phyloP scores from a whole-genome alignment of 345 rosid species.

The Lumnitzera littorea region DNA sequence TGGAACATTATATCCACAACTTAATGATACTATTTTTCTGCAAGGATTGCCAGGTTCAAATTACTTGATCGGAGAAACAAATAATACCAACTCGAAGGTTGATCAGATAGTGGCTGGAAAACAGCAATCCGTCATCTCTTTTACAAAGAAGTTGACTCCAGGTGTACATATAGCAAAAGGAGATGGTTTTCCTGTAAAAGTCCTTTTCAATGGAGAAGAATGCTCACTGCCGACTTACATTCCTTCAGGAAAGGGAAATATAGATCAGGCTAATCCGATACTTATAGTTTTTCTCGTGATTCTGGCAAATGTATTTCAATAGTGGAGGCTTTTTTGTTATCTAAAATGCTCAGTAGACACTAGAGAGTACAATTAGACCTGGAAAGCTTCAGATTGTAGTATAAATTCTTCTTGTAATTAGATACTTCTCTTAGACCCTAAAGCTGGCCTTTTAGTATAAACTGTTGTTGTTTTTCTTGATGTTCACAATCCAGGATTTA shows the following conservation, averaged over 20 bases:
- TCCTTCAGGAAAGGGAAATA: conserved; percentile 28
- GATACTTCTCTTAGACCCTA: no score
- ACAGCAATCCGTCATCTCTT: conserved; percentile 83
- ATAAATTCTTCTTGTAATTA: no score
- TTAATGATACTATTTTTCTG: conserved; percentile 52
- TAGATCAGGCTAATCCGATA: conserved; percentile 1
- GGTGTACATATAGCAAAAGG: conserved; percentile 43
- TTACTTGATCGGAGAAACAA: conserved; percentile 48
- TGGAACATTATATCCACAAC: conserved; percentile 42
- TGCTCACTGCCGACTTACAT: conserved; percentile 62
- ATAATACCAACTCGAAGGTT: conserved; percentile 31
- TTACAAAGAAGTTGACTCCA: conserved; percentile 40
- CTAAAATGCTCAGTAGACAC: no score
- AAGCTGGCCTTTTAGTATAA: no score
- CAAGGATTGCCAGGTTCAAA: conserved; percentile 68
- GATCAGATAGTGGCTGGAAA: conserved; percentile 77
- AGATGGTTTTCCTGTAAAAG: conserved; percentile 64
- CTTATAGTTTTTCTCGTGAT: conserved; percentile 2
- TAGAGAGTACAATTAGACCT: no score
- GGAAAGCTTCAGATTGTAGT: no score
- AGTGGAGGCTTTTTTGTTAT: no score
- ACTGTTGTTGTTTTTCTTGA: no score
- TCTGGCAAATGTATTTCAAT: background rate
- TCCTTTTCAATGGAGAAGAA: conserved; percentile 87
- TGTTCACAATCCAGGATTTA: no score